Evolutionary conservation across 2,329 filamentous ascomycete species (phyloP), one percentile per base, ranked within the genome.

Genomic region (Curvularia eragrostidis): DNA sequence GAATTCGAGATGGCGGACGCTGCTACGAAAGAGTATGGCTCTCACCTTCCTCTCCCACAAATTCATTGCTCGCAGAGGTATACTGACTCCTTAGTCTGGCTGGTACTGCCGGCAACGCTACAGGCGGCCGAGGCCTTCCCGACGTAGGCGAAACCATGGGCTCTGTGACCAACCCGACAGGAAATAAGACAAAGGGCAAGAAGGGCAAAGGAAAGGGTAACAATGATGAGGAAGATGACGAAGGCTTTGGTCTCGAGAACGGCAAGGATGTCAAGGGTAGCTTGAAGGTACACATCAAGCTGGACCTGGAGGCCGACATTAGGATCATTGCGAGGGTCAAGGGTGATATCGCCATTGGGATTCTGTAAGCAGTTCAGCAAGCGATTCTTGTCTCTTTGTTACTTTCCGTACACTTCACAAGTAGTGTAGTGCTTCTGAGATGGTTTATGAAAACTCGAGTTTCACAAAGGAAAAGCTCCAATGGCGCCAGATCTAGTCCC

Each of bases 261-360:
- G 43, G 38, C 30, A 66, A 64, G 38, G 66, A 68, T n/a, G 66
- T 68, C 18, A 66, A 67, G 38, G 66, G 66, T 8, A 68, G 64
- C 24, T 44, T 68, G 54, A 68, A 67, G 48, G 56, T 67, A 9
- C 64, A 67, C 24, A 67, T 67, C 52, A 68, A 66, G 54, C 34
- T 68, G n/a, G 64, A 68, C 49, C 42, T 68, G 4, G 65, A 68
- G 38, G 65, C 62, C 13, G 64, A 67, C 32, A 68, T 68, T 24
- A 56, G 59, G n/a, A 58, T 67, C 13, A 63, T 63, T 18, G 66
- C 64, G 7, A 55, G 62, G 28, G 61, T 68, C 10, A 67, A 64
- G 48, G 66, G 66, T 15, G 66, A 68, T 8, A 67, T 68, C 26
- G 66, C 66, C 0, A 68, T 68, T 41, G 64, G 66, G 5, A 53